Evolutionary conservation across 495 filamentous ascomycete species (phyloP), one percentile per base, ranked within the genome.

Genomic region (Amphirosellinia nigrospora): DNA sequence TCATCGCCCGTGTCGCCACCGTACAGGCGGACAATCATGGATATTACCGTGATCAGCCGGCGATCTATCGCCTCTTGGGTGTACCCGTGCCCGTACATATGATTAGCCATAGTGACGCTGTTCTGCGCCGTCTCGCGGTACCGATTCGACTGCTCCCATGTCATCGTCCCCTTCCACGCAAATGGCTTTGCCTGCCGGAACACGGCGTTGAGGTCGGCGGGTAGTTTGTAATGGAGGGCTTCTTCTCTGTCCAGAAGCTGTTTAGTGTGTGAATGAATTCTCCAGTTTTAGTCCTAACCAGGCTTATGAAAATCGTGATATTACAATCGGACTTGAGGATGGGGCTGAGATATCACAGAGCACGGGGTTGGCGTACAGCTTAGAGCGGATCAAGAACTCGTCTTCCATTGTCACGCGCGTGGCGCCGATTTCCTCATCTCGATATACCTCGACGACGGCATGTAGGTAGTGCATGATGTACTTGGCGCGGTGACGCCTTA

Each of bases 391-490:
- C 26, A 58, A 34, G 8, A 63, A 48, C 38, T 70, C 68, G 39
- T 64, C 28, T 30, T 46, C 16, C 68, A 70, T 70, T 2, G 59
- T 70, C 36, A 70, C 60, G 5, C 30, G 26, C 39, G 68, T 70
- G 59, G 59, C 26, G 5, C 68, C 68, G 15, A 58, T 9, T 32
- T 62, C 60, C 34, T 48, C 45, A 21, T 38, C 6, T 11, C 68
- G 68, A 36, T 70, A 30, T 21, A 30, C 50, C 26, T 70, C 68
- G 39, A 64, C 68, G n/a, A 64, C 39, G n/a, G 68, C 68, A 39
- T 70, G 68, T 0, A 70, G 60, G 16, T 70, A 70, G 50, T 70
- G 68, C 68, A 70, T 55, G 68, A 70, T 48, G 68, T 55, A 70
- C 8, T 70, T 70, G 38, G 59, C 11, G 9, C 68, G 68, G 38